phyloP scores from a whole-genome alignment of 805 yeast genomes.

The Millerozyma acaciae region DNA sequence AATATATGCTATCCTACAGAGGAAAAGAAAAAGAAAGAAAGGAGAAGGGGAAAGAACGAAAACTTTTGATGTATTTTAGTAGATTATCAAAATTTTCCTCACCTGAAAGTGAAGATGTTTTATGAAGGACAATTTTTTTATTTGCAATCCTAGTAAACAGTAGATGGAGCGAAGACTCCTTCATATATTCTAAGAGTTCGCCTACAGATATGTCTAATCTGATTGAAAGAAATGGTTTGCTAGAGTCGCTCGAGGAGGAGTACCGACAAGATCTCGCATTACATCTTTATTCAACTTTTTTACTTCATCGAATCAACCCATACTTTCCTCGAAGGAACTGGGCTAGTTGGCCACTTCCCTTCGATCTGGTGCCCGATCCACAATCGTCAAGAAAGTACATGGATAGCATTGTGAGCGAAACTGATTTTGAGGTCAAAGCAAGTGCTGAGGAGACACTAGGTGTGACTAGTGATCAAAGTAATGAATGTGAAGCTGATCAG shows the following conservation, averaged over 20 bases:
- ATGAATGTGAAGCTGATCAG: conserved; percentile 3
- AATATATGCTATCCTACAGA: conserved; percentile 2
- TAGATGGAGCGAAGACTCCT: no score
- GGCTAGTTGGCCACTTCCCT: conserved; percentile 58
- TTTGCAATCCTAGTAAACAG: no score
- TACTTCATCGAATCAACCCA: conserved; percentile 38
- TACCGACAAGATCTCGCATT: conserved; percentile 54
- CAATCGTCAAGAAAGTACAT: conserved; percentile 17
- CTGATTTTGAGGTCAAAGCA: no score
- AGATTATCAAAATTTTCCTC: no score
- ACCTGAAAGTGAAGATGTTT: no score
- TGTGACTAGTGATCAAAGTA: conserved; percentile 2
- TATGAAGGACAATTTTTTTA: no score
- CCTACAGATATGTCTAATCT: conserved; percentile 4
- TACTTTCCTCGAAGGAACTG: conserved; percentile 39
- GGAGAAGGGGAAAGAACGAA: conserved; percentile 5
- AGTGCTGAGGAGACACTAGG: no score
- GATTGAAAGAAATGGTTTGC: conserved; percentile 18
- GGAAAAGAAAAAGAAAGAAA: conserved; percentile 5
- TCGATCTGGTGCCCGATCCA: conserved; percentile 36
- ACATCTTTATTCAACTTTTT: conserved; percentile 59
- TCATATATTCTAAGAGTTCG: no score
- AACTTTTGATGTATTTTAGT: no score
- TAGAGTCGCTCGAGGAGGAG: conserved; percentile 42
- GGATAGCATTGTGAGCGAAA: conserved; percentile 9